A percentile compares a stretch with the other conserved stretches of the same genome.
Evolutionary conservation across 306 rosid genomes (phyloP).

Genomic region (Malus sieversii): DNA sequence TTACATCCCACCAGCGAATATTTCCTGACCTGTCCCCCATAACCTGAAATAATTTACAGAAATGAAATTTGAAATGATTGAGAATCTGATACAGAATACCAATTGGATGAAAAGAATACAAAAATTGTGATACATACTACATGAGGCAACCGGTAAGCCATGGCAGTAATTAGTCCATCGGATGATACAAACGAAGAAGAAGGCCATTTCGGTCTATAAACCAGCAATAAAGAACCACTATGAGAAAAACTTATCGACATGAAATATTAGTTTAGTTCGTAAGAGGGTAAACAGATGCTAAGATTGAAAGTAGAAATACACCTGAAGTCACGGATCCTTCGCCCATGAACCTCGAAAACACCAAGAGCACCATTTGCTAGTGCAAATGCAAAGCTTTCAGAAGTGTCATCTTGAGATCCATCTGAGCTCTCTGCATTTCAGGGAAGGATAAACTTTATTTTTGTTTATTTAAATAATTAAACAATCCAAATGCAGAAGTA

Average conservation of each 20-base stretch:
- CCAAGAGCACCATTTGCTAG: slow-evolving; percentile 94
- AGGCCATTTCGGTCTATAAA: slow-evolving; percentile 96
- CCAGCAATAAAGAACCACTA: slow-evolving; percentile 13
- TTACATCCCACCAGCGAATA: slow-evolving; percentile 98
- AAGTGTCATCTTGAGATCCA: slow-evolving; percentile 69
- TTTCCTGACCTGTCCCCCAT: slow-evolving; percentile 96
- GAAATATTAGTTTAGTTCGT: not conserved
- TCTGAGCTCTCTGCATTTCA: slow-evolving; percentile 56
- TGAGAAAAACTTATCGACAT: slow-evolving; percentile 26
- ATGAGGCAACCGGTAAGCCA: slow-evolving; percentile 98
- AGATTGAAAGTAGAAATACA: slow-evolving; percentile 23
- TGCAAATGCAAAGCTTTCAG: slow-evolving; percentile 98
- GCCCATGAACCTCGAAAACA: slow-evolving; percentile 92
- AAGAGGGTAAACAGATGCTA: not conserved
- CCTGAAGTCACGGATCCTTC: slow-evolving; percentile 98
- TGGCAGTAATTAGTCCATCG: slow-evolving; percentile 90
- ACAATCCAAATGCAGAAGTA: slow-evolving; percentile 14
- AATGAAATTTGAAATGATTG: slow-evolving; percentile 10
- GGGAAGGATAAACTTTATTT: slow-evolving; percentile 9
- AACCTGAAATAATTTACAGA: slow-evolving; percentile 53
- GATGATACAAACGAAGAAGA: slow-evolving; percentile 78
- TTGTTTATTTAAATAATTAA: slow-evolving; percentile 12
- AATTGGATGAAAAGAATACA: slow-evolving; percentile 1
- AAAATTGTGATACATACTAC: slow-evolving; percentile 47
- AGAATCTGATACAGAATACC: slow-evolving; percentile 3